Evolutionary conservation across 257 asterid genomes (phyloP).

Genomic region (Mentha longifolia): DNA sequence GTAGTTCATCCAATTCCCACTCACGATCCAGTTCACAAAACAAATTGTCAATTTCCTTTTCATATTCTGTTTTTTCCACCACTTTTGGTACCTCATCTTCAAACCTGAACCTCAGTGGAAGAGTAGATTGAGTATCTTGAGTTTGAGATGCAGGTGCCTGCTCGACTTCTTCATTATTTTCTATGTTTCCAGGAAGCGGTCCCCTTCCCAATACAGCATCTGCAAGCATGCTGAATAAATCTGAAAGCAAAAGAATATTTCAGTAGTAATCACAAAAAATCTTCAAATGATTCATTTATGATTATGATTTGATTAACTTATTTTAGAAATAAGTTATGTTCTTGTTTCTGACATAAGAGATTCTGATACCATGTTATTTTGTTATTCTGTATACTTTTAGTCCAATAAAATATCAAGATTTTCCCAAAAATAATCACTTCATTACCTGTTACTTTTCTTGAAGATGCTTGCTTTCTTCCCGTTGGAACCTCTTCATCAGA

Average conservation of each 20-base stretch:
- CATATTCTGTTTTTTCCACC: constrained; percentile 45
- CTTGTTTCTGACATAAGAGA: neutral
- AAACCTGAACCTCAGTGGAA: constrained; percentile 52
- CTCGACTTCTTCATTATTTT: constrained; percentile 25
- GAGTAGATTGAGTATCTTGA: constrained; percentile 17
- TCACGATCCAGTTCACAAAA: constrained; percentile 34
- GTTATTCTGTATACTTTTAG: neutral
- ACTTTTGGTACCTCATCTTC: constrained; percentile 45
- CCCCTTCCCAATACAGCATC: constrained; percentile 37
- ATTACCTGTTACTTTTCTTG: constrained; percentile 3
- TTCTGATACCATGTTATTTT: neutral
- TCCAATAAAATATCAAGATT: neutral
- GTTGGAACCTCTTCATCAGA: neutral
- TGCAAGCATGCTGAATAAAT: constrained; percentile 37
- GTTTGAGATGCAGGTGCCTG: constrained; percentile 8
- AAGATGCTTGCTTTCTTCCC: neutral
- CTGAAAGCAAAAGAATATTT: neutral
- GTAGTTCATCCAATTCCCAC: constrained; percentile 16
- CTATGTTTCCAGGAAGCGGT: constrained; percentile 8
- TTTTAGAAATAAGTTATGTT: neutral
- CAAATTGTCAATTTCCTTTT: constrained; percentile 39
- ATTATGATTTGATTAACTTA: neutral
- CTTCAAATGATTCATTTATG: neutral
- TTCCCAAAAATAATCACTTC: neutral
- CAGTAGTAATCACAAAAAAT: neutral